Conservation (phyloP, 2,329 filamentous ascomycete genomes). For the Intubia oerlemansii region DNA sequence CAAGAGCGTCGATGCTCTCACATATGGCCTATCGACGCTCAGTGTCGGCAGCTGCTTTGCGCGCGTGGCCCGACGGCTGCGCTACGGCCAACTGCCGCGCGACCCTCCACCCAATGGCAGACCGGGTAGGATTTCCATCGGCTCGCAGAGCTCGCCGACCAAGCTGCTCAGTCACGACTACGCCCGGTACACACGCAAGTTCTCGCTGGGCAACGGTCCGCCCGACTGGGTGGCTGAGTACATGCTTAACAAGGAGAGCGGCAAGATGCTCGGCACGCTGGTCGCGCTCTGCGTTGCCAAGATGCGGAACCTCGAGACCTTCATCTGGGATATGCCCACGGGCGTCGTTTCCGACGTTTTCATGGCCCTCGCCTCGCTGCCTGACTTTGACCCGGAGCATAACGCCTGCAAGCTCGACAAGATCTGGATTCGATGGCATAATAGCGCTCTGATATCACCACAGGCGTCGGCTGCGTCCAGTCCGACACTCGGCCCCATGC, state of each 20-base stretch:
- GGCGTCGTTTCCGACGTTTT: slow-evolving; percentile 66
- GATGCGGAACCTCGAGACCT: slow-evolving; percentile 65
- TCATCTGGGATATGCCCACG: slow-evolving; percentile 79
- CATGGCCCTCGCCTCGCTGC: slow-evolving; percentile 52
- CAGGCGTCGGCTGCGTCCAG: slow-evolving; percentile 14
- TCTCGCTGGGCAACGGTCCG: slow-evolving; percentile 68
- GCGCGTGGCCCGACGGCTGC: slow-evolving; percentile 16
- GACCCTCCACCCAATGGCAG: too few relatives aligned
- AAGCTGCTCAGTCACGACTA: slow-evolving; percentile 38
- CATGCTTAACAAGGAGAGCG: slow-evolving; percentile 60
- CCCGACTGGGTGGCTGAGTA: slow-evolving; percentile 63
- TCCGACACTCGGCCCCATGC: slow-evolving; percentile 7
- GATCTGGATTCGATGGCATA: slow-evolving; percentile 68
- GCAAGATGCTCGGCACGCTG: slow-evolving; percentile 73
- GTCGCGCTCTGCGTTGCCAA: slow-evolving; percentile 60
- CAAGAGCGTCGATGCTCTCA: slow-evolving; percentile 60
- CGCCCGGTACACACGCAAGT: slow-evolving; percentile 59
- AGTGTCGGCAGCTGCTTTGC: slow-evolving; percentile 40
- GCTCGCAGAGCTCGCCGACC: slow-evolving; percentile 3
- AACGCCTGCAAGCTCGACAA: slow-evolving; percentile 45
- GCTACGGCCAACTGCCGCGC: slow-evolving; percentile 3
- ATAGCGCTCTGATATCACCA: slow-evolving; percentile 33
- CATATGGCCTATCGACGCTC: slow-evolving; percentile 60
- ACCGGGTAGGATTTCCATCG: background rate
- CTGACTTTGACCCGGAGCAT: slow-evolving; percentile 34